Evolutionary conservation across 306 rosid species (phyloP).

Genomic region (Glycine tomentella): DNA sequence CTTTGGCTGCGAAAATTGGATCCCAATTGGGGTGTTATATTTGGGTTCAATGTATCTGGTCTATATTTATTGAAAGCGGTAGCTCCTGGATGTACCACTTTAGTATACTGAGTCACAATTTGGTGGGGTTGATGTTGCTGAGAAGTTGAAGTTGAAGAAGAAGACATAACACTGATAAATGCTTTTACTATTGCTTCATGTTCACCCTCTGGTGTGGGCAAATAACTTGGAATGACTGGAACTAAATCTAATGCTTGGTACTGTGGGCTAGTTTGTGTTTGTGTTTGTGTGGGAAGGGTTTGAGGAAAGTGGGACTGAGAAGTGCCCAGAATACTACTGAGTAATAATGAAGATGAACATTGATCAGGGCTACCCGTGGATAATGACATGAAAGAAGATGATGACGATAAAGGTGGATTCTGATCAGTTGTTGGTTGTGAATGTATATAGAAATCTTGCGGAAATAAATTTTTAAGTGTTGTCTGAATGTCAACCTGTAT

Average conservation of each 20-base stretch:
- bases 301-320: constrained; percentile 48
- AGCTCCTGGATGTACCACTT: constrained; percentile 35
- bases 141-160: constrained; percentile 31
- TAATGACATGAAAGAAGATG: constrained; percentile 68
- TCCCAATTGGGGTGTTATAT: background rate
- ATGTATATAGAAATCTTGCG: constrained; percentile 52
- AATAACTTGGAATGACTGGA: constrained; percentile 38
- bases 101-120: constrained; percentile 5
- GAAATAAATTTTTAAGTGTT: constrained; percentile 60
- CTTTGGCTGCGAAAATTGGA: constrained; percentile 49
- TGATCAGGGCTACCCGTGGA: constrained; percentile 48
- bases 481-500: constrained; percentile 56
- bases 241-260: no score
- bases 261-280: background rate
- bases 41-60: background rate
- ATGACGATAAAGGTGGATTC: constrained; percentile 41
- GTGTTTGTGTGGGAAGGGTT: no score
- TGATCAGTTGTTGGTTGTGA: constrained; percentile 19
- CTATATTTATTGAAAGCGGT: constrained; percentile 55
- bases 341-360: no score
- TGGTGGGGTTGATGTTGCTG: constrained; percentile 27
- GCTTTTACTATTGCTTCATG: constrained; percentile 67
- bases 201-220: constrained; percentile 57
- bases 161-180: constrained; percentile 56
- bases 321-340: background rate